Percentiles rank a stretch among this genome's conserved stretches.
Evolutionary conservation across 106 monocot species (phyloP).

Genomic region (Allium cepa): DNA sequence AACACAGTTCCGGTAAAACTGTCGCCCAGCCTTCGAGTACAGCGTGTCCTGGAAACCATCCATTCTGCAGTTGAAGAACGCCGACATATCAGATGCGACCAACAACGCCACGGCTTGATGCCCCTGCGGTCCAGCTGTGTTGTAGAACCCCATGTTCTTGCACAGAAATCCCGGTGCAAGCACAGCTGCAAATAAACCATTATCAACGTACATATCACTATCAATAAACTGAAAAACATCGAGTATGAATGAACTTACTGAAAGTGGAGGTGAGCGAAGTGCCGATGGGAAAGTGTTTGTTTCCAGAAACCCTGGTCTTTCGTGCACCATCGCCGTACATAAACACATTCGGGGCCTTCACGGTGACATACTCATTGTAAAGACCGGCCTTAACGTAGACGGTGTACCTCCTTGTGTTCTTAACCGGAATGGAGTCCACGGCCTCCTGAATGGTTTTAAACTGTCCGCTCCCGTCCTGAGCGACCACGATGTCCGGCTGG

Average conservation of each 20-base stretch:
- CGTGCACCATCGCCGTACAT: constrained; percentile 62
- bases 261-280: constrained; percentile 51
- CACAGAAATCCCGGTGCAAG: constrained; percentile 13
- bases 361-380: constrained; percentile 58
- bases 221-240: background rate
- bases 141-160: constrained; percentile 32
- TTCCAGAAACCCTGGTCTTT: constrained; percentile 31
- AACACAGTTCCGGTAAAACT: constrained; percentile 41
- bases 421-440: constrained; percentile 50
- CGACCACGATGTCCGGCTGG: constrained; percentile 47
- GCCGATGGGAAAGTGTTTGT: constrained; percentile 9
- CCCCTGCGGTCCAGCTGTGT: constrained; percentile 36
- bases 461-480: constrained; percentile 64
- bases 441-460: constrained; percentile 53
- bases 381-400: constrained; percentile 77
- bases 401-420: constrained; percentile 41
- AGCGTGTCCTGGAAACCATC: constrained; percentile 47
- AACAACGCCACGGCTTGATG: constrained; percentile 40
- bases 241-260: constrained; percentile 7
- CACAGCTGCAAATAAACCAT: background rate
- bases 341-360: constrained; percentile 19
- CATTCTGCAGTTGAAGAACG: constrained; percentile 38
- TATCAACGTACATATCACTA: background rate
- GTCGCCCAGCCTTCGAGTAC: constrained; percentile 18
- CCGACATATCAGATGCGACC: constrained; percentile 20